Evolutionary conservation across 352 stramenopile species (phyloP).

Genomic region (Aphanomyces stellatus): DNA sequence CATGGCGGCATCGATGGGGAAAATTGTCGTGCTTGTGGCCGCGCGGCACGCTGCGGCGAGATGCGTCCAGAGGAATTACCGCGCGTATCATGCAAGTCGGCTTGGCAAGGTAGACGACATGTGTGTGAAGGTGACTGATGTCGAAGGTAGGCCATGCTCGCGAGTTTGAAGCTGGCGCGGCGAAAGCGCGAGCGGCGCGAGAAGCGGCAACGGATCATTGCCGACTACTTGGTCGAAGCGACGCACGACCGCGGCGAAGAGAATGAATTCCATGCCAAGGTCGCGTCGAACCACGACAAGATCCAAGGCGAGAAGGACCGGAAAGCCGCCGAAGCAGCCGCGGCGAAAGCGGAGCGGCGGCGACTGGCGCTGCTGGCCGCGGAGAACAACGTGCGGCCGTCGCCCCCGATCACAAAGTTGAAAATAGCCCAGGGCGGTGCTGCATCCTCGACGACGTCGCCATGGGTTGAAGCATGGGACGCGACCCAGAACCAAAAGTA

Average conservation of each 20-base stretch:
- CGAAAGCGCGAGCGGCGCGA: background rate
- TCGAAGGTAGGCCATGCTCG: background rate
- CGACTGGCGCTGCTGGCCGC: background rate
- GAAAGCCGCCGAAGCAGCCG: background rate
- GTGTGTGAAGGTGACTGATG: background rate
- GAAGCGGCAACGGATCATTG: conserved; percentile 3
- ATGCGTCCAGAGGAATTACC: background rate
- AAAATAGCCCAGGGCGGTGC: background rate
- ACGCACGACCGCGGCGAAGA: background rate
- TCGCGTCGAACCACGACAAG: background rate
- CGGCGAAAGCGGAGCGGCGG: background rate
- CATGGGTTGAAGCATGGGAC: conserved; percentile 13
- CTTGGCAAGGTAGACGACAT: background rate
- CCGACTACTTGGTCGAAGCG: background rate
- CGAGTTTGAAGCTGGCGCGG: background rate
- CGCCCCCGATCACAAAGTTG: background rate
- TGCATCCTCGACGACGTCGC: background rate
- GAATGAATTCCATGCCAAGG: background rate
- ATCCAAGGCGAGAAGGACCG: conserved; percentile 8
- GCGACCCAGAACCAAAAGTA: background rate
- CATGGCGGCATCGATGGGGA: background rate
- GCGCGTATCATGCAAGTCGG: background rate
- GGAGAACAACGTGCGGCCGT: background rate
- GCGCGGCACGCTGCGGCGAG: conserved; percentile 1
- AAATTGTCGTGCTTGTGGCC: background rate